Evolutionary conservation across 1,139 yeast species (phyloP).

Genomic region (Geotrichum carabidarum): DNA sequence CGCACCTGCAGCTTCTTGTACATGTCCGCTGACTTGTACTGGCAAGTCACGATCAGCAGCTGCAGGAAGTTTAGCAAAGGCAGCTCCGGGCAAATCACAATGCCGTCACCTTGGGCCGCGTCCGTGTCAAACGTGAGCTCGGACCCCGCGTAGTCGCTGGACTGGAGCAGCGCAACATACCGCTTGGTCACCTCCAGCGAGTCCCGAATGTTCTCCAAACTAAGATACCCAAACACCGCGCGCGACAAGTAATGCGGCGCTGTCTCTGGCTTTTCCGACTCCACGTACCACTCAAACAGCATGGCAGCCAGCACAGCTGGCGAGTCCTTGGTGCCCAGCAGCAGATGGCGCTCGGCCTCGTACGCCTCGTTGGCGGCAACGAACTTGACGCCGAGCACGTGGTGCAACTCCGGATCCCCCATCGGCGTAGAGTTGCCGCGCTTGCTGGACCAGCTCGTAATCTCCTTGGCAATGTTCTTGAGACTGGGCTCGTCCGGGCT

Average conservation of each 20-base stretch:
- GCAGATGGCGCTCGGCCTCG: slow-evolving; percentile 56
- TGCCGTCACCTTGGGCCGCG: slow-evolving; percentile 15
- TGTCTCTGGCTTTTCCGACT: slow-evolving; percentile 27
- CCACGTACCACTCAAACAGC: slow-evolving; percentile 54
- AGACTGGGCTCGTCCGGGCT: slow-evolving; percentile 66
- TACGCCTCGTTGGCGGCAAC: slow-evolving; percentile 38
- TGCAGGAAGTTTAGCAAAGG: slow-evolving; percentile 64
- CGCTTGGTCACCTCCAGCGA: slow-evolving; percentile 45
- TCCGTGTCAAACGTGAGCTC: background rate
- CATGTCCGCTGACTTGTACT: slow-evolving; percentile 48
- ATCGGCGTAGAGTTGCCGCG: slow-evolving; percentile 45
- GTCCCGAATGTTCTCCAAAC: slow-evolving; percentile 57
- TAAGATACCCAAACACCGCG: slow-evolving; percentile 64
- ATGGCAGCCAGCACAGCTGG: slow-evolving; percentile 50
- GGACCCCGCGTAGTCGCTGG: background rate
- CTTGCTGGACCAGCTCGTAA: slow-evolving; percentile 58
- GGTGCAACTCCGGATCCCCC: slow-evolving; percentile 75
- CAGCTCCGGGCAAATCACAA: slow-evolving; percentile 32
- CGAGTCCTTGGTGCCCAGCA: slow-evolving; percentile 63
- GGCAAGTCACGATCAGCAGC: slow-evolving; percentile 58
- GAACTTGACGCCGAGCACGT: slow-evolving; percentile 65
- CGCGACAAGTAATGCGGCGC: slow-evolving; percentile 55
- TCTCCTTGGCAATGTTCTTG: slow-evolving; percentile 58
- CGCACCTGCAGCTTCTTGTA: slow-evolving; percentile 52
- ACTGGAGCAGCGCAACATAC: slow-evolving; percentile 39